Evolutionary conservation across 2,329 filamentous ascomycete species (phyloP), one percentile per base, ranked within the genome.

Genomic region (Aquanectria penicillioides): DNA sequence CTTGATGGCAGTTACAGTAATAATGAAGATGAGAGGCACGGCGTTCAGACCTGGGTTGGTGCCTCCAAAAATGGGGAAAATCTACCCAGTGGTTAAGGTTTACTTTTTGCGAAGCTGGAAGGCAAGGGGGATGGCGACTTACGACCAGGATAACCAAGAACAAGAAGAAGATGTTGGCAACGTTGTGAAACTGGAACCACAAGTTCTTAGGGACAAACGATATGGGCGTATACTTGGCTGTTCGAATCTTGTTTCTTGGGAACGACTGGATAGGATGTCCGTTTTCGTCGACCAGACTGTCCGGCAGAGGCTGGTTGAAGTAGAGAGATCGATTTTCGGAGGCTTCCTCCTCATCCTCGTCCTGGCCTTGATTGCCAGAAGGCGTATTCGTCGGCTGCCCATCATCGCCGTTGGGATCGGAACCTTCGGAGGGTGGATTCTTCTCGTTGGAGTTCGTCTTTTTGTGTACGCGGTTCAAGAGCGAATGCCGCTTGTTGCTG

Each of bases 91-190:
- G 54, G 65, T 67, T 61, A 68, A 65, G 51, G 54, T 40, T n/a
- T n/a, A 52, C 28, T 58, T 59, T 57, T 46, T 49, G 38, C 26
- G 51, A 31, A 46, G 25, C 26, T 36, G 48, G 26, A 34, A 28
- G 57, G 40, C 29, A 20, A 22, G 37, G 40, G 28, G 46, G 18
- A 55, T 12, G 18, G 31, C 38, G 44, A 74, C 94, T 83, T 89
- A 98, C 95, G 71, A 90, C 89, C 59, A 99, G 85, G 73, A 99
- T 97, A 74, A 97, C 94, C 70, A 94, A 86, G 79, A 98, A 97
- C 68, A 98, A 83, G 84, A 99, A 99, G 80, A 98, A 99, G 51
- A 98, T 90, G 76, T 99, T 99, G 73, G 95, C 95, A 71, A 99
- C 90, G 73, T 98, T 98, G 78, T 99, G 94, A 74, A 99, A 98